Conservation (phyloP, 2,329 filamentous ascomycete species). For the Aspergillus persii region DNA sequence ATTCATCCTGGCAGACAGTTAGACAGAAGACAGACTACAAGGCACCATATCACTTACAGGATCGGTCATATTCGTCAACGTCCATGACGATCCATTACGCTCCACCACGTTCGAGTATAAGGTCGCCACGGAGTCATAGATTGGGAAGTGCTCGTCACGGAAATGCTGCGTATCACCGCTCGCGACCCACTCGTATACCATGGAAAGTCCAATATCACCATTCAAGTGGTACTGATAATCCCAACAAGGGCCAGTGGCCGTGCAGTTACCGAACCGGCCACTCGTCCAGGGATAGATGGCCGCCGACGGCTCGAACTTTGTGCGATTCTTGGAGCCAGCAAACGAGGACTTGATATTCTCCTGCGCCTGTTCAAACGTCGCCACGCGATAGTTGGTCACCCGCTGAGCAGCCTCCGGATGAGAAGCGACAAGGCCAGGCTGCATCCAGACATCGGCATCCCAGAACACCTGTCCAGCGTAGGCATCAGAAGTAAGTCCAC, state of each 20-base stretch:
- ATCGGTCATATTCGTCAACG: slow-evolving; percentile 66
- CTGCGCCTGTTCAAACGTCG: slow-evolving; percentile 58
- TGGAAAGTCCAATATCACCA: slow-evolving; percentile 63
- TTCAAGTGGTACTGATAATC: slow-evolving; percentile 73
- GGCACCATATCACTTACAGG: slow-evolving; percentile 49
- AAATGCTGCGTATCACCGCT: slow-evolving; percentile 60
- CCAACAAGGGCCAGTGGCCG: slow-evolving; percentile 61
- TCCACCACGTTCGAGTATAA: slow-evolving; percentile 61
- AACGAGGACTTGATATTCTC: slow-evolving; percentile 58
- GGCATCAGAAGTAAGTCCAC: slow-evolving; percentile 64
- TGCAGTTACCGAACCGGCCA: slow-evolving; percentile 67
- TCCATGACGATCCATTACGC: slow-evolving; percentile 56
- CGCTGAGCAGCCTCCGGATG: slow-evolving; percentile 62
- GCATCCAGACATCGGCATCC: slow-evolving; percentile 68
- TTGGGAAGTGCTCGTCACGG: slow-evolving; percentile 56
- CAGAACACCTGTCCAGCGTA: slow-evolving; percentile 67
- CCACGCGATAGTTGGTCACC: slow-evolving; percentile 63
- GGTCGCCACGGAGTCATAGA: slow-evolving; percentile 63
- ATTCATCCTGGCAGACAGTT: slow-evolving; percentile 53
- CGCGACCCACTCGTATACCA: slow-evolving; percentile 60
- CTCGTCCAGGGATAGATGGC: slow-evolving; percentile 69
- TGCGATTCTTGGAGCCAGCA: slow-evolving; percentile 59
- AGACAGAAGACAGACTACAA: neutral
- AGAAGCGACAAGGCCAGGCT: slow-evolving; percentile 62
- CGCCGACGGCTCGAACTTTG: slow-evolving; percentile 55